A percentile compares a stretch with the other conserved stretches of the same genome.
Conservation (phyloP, 2,329 filamentous ascomycete genomes). For the Rhynchosporium graminicola region DNA sequence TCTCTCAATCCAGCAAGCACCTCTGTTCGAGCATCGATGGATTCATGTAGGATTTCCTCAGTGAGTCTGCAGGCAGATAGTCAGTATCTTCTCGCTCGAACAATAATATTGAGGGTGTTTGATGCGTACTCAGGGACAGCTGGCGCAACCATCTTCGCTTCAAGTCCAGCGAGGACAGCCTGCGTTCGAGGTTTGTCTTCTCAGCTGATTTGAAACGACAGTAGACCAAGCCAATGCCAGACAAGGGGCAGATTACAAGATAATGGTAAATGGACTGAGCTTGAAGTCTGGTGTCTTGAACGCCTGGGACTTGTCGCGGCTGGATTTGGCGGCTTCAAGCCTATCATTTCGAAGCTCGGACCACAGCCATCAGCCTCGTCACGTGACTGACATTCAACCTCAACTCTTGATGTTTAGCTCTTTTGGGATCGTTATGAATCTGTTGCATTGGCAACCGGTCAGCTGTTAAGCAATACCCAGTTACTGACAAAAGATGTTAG, state of each 20-base stretch:
- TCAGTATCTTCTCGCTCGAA: slow-evolving; percentile 25
- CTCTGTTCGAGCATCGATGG: slow-evolving; percentile 90
- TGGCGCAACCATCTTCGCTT: slow-evolving; percentile 50
- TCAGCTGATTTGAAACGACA: neutral
- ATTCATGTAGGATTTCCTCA: slow-evolving; percentile 88
- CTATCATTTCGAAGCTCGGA: neutral
- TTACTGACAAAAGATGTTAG: no score
- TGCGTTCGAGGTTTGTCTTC: neutral
- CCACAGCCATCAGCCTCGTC: slow-evolving; percentile 13
- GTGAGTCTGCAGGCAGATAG: slow-evolving; percentile 65
- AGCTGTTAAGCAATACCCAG: no score
- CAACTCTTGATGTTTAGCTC: no score
- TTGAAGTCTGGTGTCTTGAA: neutral
- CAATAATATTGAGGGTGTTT: neutral
- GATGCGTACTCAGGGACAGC: slow-evolving; percentile 70
- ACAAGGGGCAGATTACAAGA: no score
- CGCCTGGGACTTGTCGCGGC: neutral
- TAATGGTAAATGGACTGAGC: neutral
- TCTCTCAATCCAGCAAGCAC: slow-evolving; percentile 83
- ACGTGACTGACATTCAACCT: neutral
- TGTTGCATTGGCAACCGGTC: no score
- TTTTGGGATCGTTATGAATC: no score
- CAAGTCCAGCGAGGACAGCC: neutral
- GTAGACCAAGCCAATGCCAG: neutral
- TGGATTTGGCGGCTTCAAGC: slow-evolving; percentile 1